Percentiles rank a stretch among this genome's conserved stretches.
Evolutionary conservation across 75 land plant species (phyloP).

Genomic region (Sequoiadendron giganteum): DNA sequence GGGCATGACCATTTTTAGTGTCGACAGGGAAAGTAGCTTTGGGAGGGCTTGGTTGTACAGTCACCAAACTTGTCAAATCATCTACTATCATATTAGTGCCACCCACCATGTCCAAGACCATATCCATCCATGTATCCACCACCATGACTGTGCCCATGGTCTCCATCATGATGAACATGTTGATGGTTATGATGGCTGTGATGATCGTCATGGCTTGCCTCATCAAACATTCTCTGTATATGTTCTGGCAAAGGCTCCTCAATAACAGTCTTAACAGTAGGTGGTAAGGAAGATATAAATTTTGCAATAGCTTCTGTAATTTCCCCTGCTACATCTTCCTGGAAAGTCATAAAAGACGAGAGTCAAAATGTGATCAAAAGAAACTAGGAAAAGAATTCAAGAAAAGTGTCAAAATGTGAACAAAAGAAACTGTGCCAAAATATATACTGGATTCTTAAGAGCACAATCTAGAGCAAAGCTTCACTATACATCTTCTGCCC

Average conservation of each 20-base stretch:
- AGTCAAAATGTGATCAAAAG: constrained; percentile 4
- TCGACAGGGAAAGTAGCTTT: not conserved
- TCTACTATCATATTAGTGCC: not conserved
- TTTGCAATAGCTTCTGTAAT: constrained; percentile 30
- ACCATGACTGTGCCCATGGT: constrained; percentile 32
- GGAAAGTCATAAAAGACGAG: constrained; percentile 7
- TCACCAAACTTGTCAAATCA: not conserved
- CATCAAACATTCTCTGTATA: constrained; percentile 40
- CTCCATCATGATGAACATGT: constrained; percentile 18
- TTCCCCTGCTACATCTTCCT: constrained; percentile 50
- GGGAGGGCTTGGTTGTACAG: not conserved
- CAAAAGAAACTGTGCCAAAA: not conserved
- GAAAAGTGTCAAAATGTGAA: constrained; percentile 5
- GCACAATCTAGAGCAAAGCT: not conserved
- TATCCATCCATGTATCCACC: constrained; percentile 37
- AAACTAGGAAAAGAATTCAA: constrained; percentile 7
- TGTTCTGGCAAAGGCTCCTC: constrained; percentile 50
- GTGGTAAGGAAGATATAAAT: constrained; percentile 54
- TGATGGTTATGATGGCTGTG: constrained; percentile 25
- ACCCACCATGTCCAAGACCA: constrained; percentile 47
- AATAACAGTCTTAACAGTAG: constrained; percentile 17
- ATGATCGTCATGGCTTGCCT: constrained; percentile 22
- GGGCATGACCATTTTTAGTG: not conserved
- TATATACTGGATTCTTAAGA: not conserved
- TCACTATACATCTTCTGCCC: not conserved